These are phyloP conservation scores for Didymella segeticola DNA, from an alignment of 2,329 filamentous ascomycete species.

Conservation along the genomic window DNA sequence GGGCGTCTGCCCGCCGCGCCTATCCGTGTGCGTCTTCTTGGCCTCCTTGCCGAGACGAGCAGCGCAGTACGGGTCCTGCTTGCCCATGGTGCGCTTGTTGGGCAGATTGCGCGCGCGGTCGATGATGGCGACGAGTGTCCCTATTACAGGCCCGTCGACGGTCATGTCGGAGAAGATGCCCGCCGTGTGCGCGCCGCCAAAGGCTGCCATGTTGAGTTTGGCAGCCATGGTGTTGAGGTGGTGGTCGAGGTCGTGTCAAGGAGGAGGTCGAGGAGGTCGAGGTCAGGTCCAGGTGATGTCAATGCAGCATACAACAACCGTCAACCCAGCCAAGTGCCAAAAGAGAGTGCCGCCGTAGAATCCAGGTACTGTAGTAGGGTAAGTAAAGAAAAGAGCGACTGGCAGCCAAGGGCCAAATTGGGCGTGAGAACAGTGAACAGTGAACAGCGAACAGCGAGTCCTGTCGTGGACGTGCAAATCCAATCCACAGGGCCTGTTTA, in stretches of 20 bases:
- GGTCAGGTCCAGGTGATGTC: neutral
- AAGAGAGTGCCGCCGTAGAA: too few relatives aligned
- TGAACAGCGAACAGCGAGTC: neutral
- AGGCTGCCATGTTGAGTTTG: conserved; percentile 37
- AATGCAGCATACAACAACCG: too few relatives aligned
- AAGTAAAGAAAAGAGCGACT: conserved; percentile 12
- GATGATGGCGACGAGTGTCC: conserved; percentile 88
- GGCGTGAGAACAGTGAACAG: neutral
- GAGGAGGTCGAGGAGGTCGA: neutral
- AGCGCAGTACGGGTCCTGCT: conserved; percentile 97
- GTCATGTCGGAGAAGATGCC: conserved; percentile 96
- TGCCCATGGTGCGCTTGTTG: conserved; percentile 96
- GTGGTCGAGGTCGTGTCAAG: neutral
- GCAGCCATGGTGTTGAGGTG: conserved; percentile 41
- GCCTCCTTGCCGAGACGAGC: conserved; percentile 94
- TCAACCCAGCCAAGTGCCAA: too few relatives aligned
- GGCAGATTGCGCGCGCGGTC: conserved; percentile 97
- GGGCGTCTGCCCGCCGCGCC: conserved; percentile 92
- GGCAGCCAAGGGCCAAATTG: conserved; percentile 10
- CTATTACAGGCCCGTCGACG: conserved; percentile 90
- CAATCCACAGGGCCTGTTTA: conserved; percentile 3
- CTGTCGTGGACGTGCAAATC: neutral
- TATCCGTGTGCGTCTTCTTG: conserved; percentile 94
- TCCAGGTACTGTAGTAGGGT: too few relatives aligned
- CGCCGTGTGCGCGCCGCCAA: conserved; percentile 76